Evolutionary conservation across 23 red algal genomes (phyloP).

Genomic region (Gracilaria gracilis): DNA sequence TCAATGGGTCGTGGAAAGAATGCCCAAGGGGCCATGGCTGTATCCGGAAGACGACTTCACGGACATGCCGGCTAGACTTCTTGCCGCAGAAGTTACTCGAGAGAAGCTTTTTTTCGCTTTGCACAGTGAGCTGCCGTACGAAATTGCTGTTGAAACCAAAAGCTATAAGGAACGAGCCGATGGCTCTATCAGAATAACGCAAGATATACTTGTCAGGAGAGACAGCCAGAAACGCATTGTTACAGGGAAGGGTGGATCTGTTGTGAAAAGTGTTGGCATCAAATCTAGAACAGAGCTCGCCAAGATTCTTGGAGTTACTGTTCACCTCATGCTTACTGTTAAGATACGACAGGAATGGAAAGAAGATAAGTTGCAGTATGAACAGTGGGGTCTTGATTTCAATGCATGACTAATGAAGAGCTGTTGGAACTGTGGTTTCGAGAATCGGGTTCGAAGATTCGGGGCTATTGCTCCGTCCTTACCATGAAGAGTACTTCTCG

Average conservation of each 20-base stretch:
- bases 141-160: slow-evolving; percentile 88
- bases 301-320: slow-evolving; percentile 63
- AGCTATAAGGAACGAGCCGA: slow-evolving; percentile 67
- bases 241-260: slow-evolving; percentile 67
- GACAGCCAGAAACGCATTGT: slow-evolving; percentile 93
- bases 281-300: slow-evolving; percentile 73
- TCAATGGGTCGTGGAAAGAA: slow-evolving; percentile 57
- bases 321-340: slow-evolving; percentile 94
- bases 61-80: slow-evolving; percentile 80
- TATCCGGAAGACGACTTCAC: slow-evolving; percentile 91
- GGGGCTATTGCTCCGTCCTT: too few relatives aligned
- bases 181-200: slow-evolving; percentile 80
- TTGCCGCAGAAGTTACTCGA: slow-evolving; percentile 93
- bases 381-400: slow-evolving; percentile 90
- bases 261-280: slow-evolving; percentile 87
- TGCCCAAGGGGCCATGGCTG: slow-evolving; percentile 88
- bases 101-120: slow-evolving; percentile 86
- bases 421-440: too few relatives aligned
- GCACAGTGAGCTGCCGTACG: slow-evolving; percentile 90
- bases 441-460: too few relatives aligned
- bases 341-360: slow-evolving; percentile 92
- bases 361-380: slow-evolving; percentile 74
- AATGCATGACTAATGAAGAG: slow-evolving; percentile 49
- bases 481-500: too few relatives aligned
- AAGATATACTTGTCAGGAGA: slow-evolving; percentile 80